phyloP scores from a whole-genome alignment of 805 yeast species.

The Cyberlindnera subsufficiens region DNA sequence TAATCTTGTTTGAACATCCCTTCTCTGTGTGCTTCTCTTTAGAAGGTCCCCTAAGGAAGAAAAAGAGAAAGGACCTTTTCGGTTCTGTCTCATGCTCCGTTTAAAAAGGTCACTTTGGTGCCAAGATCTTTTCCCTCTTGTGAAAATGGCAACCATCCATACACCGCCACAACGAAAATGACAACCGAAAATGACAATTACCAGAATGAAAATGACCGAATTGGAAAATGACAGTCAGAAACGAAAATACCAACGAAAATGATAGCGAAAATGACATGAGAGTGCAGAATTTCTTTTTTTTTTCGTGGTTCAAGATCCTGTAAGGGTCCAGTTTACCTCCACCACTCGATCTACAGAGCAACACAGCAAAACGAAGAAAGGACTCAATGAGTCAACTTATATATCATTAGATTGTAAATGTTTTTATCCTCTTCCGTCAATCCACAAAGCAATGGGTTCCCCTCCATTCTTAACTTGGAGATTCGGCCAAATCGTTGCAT shows the following conservation, averaged over 20 bases:
- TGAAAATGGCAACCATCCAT: no score
- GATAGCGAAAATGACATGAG: background rate
- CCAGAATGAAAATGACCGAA: no score
- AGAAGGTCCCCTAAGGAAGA: no score
- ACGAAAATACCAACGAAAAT: background rate
- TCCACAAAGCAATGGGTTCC: constrained; percentile 6
- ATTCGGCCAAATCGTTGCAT: constrained; percentile 4
- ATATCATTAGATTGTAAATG: constrained; percentile 10
- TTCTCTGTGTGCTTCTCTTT: no score
- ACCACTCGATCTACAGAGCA: no score
- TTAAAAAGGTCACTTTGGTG: constrained; percentile 3
- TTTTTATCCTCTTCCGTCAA: constrained; percentile 1
- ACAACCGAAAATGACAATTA: background rate
- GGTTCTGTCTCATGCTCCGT: no score
- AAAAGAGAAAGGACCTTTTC: no score
- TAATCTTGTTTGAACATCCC: no score
- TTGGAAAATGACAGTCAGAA: background rate
- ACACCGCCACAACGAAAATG: background rate
- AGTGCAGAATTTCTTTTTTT: background rate
- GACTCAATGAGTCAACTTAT: constrained; percentile 5
- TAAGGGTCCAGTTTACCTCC: background rate
- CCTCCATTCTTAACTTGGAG: constrained; percentile 3
- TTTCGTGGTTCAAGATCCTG: background rate
- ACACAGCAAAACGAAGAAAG: no score
- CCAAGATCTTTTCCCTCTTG: constrained; percentile 7